Percentiles rank a stretch among this genome's conserved stretches.
Conservation (phyloP, 768 basidiomycete genomes). For the Termitomyces sp. region DNA sequence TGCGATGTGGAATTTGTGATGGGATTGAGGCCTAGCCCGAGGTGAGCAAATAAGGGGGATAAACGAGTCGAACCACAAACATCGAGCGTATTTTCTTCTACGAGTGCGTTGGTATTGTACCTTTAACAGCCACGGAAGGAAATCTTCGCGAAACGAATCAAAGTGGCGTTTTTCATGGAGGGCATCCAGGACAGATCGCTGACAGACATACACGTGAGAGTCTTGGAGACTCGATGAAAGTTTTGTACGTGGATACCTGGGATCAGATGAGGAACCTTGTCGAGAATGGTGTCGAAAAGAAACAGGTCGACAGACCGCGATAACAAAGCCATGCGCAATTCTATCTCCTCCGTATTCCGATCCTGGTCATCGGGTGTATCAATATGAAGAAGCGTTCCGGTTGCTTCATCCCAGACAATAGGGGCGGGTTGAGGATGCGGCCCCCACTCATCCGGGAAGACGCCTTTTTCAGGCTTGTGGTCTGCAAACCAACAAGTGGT, state of each 20-base stretch:
- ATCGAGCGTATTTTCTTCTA: conserved; percentile 54
- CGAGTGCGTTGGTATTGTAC: conserved; percentile 71
- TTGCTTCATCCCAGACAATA: conserved; percentile 67
- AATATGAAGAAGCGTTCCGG: conserved; percentile 68
- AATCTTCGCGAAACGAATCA: conserved; percentile 86
- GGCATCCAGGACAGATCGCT: conserved; percentile 67
- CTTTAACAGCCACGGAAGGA: conserved; percentile 91
- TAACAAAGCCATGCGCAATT: conserved; percentile 74
- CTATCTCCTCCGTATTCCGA: conserved; percentile 66
- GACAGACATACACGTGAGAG: conserved; percentile 91
- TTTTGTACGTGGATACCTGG: conserved; percentile 69
- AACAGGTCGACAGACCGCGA: conserved; percentile 44
- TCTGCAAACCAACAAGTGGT: conserved; percentile 66
- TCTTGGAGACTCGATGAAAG: conserved; percentile 73
- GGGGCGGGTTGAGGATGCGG: conserved; percentile 40
- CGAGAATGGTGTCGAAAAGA: neutral
- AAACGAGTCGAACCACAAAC: conserved; percentile 32
- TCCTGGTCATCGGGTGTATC: conserved; percentile 72
- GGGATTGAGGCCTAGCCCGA: conserved; percentile 44
- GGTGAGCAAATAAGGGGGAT: neutral
- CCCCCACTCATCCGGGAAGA: conserved; percentile 69
- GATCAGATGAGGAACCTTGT: conserved; percentile 6
- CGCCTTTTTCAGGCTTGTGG: conserved; percentile 50
- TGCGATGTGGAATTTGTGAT: conserved; percentile 45
- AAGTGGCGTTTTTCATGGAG: conserved; percentile 67